A percentile compares a stretch with the other conserved stretches of the same genome.
phyloP scores from a whole-genome alignment of 805 yeast genomes.

The Candida morakotiae region DNA sequence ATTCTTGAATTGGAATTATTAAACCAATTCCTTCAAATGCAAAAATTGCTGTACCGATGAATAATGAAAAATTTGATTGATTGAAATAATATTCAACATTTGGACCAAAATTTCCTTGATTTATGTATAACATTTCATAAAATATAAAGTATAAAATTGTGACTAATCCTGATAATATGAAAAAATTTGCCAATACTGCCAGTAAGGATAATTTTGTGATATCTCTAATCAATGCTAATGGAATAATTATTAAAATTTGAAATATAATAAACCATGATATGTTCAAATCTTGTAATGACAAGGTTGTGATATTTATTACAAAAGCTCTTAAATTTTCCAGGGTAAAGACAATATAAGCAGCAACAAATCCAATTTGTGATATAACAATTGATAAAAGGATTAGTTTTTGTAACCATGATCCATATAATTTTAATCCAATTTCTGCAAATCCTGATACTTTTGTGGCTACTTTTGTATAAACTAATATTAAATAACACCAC shows the following conservation, averaged over 20 bases:
- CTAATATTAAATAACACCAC: conserved; percentile 72
- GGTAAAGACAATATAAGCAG: conserved; percentile 77
- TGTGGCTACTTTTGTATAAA: conserved; percentile 53
- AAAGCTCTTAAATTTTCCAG: conserved; percentile 70
- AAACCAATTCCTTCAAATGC: conserved; percentile 88
- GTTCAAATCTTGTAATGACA: conserved; percentile 34
- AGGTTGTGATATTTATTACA: conserved; percentile 44
- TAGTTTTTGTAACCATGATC: conserved; percentile 58
- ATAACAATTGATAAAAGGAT: conserved; percentile 62
- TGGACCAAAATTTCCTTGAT: conserved; percentile 34
- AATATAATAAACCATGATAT: conserved; percentile 43
- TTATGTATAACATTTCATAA: conserved; percentile 35
- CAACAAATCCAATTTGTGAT: conserved; percentile 77
- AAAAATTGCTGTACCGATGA: conserved; percentile 80
- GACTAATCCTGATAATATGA: conserved; percentile 61
- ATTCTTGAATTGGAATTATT: conserved; percentile 76
- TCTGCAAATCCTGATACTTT: conserved; percentile 77
- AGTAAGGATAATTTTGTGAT: conserved; percentile 71
- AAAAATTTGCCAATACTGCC: conserved; percentile 67
- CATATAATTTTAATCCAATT: conserved; percentile 62
- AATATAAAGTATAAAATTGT: conserved; percentile 59
- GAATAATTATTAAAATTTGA: conserved; percentile 59
- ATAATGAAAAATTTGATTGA: conserved; percentile 57
- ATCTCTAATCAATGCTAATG: conserved; percentile 69
- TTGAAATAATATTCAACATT: conserved; percentile 53